phyloP scores from a whole-genome alignment of 306 rosid genomes.

The Geum urbanum region DNA sequence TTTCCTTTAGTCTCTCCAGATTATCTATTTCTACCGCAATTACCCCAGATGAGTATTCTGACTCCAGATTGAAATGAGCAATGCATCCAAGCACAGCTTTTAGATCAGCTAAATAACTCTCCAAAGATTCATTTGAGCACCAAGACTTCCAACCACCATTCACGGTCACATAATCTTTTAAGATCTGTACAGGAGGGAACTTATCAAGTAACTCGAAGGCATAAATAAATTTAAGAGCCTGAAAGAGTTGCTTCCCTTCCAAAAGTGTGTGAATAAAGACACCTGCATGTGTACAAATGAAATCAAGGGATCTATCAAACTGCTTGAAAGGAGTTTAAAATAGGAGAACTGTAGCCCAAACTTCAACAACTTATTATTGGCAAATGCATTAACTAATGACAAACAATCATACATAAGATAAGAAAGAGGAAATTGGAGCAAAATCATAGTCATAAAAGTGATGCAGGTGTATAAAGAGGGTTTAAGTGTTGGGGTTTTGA shows the following conservation, averaged over 20 bases:
- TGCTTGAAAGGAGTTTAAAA: neutral
- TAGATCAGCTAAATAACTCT: conserved; percentile 35
- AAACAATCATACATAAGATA: neutral
- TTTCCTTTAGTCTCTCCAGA: conserved; percentile 28
- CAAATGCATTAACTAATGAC: neutral
- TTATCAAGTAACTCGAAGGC: conserved; percentile 41
- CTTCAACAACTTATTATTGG: neutral
- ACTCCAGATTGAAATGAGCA: conserved; percentile 36
- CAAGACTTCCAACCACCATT: conserved; percentile 1
- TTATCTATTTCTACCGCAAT: conserved; percentile 27
- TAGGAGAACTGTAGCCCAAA: neutral
- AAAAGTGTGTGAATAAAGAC: conserved; percentile 42
- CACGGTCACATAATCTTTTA: conserved; percentile 22
- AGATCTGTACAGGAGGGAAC: conserved; percentile 37
- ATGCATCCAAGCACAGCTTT: conserved; percentile 33
- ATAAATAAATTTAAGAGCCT: conserved; percentile 53
- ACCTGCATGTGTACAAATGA: conserved; percentile 12
- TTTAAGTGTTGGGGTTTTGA: too few species aligned
- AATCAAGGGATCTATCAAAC: neutral
- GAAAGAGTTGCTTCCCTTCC: conserved; percentile 33
- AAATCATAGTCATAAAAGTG: neutral
- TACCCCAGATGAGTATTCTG: conserved; percentile 25
- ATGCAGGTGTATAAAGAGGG: neutral
- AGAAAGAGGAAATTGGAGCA: neutral
- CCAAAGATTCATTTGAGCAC: neutral